Base-by-base conservation (phyloP, 345 rosid genomes). In the Balakata baccata region DNA sequence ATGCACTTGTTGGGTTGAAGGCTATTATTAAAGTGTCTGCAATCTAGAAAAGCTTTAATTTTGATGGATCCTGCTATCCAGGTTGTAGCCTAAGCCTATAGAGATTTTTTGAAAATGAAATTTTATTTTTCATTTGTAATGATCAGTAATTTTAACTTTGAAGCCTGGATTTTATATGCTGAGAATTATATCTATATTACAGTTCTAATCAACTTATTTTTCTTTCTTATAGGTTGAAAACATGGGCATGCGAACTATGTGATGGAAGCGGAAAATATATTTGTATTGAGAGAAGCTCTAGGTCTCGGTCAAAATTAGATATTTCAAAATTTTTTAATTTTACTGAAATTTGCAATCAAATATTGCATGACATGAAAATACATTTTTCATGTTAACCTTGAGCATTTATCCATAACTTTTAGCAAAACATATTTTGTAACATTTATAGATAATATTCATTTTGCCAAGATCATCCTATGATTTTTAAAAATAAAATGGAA, bases 201-300 rank as follows among this genome's bases (percentile, higher is more conserved):
- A 10, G 54, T 64, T 67, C 64, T 29, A 60, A 37, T 62, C 38
- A 11, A 17, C 71, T 64, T 29, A 46, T 22, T 68, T 67, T 29
- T n/a, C 43, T 25, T 69, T 82, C 69, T 70, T 82, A 13, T 78
- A 94, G 97, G 98, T 94, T 82, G 98, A 94, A 82, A 94, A 94
- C 83, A 85, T 89, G 98, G 98, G 39, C 97, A 89, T 14, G 86
- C 90, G 68, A 94, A 94, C 78, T 90, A 92, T 75, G 98, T n/a
- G n/a, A n/a, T n/a, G n/a, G n/a, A n/a, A n/a, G n/a, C n/a, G n/a
- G n/a, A n/a, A n/a, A n/a, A n/a, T n/a, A n/a, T n/a, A n/a, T n/a
- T n/a, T n/a, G n/a, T n/a, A n/a, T n/a, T n/a, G n/a, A n/a, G n/a
- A n/a, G n/a, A n/a, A n/a, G n/a, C n/a, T n/a, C n/a, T n/a, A n/a